phyloP scores from a whole-genome alignment of 345 rosid species.

The Ceriops decandra region DNA sequence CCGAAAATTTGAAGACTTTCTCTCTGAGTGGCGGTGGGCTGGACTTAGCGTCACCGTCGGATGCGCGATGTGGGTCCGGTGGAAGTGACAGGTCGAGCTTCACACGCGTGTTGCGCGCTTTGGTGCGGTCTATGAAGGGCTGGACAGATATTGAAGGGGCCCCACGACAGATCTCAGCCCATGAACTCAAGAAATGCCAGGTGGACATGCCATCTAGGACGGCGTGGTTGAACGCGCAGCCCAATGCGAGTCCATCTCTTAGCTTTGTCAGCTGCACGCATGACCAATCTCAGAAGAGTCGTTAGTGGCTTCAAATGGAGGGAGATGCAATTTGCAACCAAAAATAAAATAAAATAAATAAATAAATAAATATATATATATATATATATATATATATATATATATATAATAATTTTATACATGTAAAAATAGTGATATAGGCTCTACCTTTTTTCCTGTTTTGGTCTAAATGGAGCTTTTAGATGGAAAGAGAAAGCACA shows the following conservation, averaged over 20 bases:
- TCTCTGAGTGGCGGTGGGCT: constrained; percentile 48
- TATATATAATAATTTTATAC: too few relatives aligned
- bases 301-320: neutral
- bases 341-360: too few relatives aligned
- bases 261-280: constrained; percentile 68
- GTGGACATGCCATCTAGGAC: constrained; percentile 82
- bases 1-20: constrained; percentile 72
- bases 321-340: too few relatives aligned
- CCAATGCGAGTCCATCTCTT: constrained; percentile 80
- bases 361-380: too few relatives aligned
- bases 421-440: too few relatives aligned
- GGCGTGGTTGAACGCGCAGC: constrained; percentile 92
- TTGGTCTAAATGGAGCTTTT: too few relatives aligned
- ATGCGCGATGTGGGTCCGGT: constrained; percentile 31
- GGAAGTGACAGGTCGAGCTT: constrained; percentile 57
- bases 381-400: too few relatives aligned
- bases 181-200: constrained; percentile 95
- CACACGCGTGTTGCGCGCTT: constrained; percentile 72
- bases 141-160: constrained; percentile 34
- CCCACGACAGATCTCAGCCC: constrained; percentile 74
- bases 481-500: too few relatives aligned
- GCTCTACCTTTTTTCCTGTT: too few relatives aligned
- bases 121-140: constrained; percentile 76
- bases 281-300: neutral
- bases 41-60: constrained; percentile 33